Percentiles rank a stretch among this genome's conserved stretches.
Evolutionary conservation across 2,329 filamentous ascomycete genomes (phyloP).

Genomic region (Pseudocercospora macadamiae): DNA sequence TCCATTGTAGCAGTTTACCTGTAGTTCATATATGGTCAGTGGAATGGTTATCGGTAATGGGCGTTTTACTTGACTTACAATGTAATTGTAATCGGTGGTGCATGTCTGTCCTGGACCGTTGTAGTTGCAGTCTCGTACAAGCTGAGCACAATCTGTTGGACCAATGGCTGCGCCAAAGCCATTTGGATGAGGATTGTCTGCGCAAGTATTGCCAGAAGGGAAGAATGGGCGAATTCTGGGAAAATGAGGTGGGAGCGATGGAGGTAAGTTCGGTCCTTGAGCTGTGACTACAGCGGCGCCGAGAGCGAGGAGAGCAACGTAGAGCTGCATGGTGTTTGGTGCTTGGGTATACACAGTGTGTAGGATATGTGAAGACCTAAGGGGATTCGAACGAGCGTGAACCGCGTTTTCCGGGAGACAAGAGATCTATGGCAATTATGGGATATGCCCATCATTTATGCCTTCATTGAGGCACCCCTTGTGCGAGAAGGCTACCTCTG

Average conservation of each 20-base stretch:
- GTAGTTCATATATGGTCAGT: neutral
- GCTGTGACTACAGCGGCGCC: neutral
- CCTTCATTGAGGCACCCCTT: too few species aligned
- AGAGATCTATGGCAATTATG: too few species aligned
- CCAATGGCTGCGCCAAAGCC: neutral
- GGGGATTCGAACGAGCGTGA: too few species aligned
- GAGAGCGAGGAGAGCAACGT: neutral
- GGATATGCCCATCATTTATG: too few species aligned
- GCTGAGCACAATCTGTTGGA: neutral
- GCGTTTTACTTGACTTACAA: neutral
- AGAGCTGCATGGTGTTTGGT: neutral
- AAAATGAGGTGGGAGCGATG: too few species aligned
- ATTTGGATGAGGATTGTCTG: neutral
- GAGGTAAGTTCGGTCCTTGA: neutral
- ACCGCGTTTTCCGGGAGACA: too few species aligned
- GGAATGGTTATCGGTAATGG: neutral
- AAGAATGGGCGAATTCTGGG: too few species aligned
- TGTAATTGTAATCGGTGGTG: neutral
- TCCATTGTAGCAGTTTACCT: neutral
- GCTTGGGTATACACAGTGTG: too few species aligned
- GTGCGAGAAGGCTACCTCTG: too few species aligned
- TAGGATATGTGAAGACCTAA: too few species aligned
- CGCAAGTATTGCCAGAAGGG: neutral
- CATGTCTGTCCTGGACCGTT: neutral
- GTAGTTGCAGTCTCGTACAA: neutral